phyloP scores from a whole-genome alignment of 2,329 filamentous ascomycete genomes.

The Penicillium sp. region DNA sequence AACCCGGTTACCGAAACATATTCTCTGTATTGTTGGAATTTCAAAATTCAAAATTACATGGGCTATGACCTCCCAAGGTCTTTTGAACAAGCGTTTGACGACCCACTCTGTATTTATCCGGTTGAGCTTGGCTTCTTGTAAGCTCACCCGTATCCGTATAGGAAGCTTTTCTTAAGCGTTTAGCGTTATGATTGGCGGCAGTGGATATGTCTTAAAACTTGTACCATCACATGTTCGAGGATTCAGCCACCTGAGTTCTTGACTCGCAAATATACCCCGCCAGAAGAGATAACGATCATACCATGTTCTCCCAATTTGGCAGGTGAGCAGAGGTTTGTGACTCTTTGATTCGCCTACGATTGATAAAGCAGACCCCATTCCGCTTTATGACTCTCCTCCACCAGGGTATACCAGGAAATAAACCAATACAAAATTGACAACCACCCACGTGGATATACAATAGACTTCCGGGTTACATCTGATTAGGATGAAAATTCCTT shows the following conservation, averaged over 20 bases:
- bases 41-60: neutral
- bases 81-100: neutral
- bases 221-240: neutral
- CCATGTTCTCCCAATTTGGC: neutral
- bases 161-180: neutral
- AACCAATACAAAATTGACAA: neutral
- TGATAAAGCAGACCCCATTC: neutral
- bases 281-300: neutral
- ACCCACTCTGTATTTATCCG: neutral
- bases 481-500: neutral
- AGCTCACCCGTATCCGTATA: neutral
- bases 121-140: neutral
- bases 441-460: neutral
- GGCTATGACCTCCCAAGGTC: neutral
- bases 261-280: neutral
- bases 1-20: neutral
- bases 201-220: neutral
- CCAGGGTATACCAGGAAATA: neutral
- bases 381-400: neutral
- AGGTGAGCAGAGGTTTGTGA: neutral
- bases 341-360: neutral
- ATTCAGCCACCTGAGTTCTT: neutral
- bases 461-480: neutral
- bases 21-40: neutral
- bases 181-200: neutral